Percentiles rank a stretch among this genome's conserved stretches.
Evolutionary conservation across 2,329 filamentous ascomycete genomes (phyloP).

Genomic region (Nemania abortiva): DNA sequence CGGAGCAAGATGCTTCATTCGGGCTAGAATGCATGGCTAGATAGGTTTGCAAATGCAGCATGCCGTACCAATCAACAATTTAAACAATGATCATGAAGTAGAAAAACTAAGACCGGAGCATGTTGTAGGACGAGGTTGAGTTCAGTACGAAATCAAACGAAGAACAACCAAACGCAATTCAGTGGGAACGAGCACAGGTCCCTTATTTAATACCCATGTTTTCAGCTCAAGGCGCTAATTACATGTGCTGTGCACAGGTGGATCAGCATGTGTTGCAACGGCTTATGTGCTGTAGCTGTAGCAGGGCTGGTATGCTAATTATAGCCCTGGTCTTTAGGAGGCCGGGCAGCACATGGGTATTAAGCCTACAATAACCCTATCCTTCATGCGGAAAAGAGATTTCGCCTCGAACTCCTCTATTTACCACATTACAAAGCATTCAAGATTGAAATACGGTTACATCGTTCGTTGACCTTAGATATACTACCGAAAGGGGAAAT

Average conservation of each 20-base stretch:
- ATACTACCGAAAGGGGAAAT: too few species aligned
- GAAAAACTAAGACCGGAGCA: neutral
- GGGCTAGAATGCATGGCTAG: neutral
- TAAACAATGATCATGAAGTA: neutral
- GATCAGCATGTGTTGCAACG: neutral
- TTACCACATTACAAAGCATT: too few species aligned
- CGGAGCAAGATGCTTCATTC: neutral
- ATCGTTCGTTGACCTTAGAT: too few species aligned
- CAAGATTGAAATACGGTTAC: too few species aligned
- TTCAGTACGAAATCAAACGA: neutral
- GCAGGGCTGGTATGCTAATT: neutral
- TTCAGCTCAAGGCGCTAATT: slow-evolving; percentile 29
- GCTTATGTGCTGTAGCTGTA: neutral
- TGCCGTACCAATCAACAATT: neutral
- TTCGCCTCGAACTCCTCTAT: too few species aligned
- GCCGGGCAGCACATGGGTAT: too few species aligned
- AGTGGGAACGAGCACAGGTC: neutral
- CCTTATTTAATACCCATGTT: slow-evolving; percentile 7
- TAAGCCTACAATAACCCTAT: too few species aligned
- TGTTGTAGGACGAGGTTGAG: neutral
- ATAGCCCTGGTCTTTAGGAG: neutral
- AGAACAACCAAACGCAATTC: neutral
- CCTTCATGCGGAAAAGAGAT: too few species aligned
- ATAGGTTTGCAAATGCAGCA: neutral
- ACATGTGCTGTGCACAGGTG: neutral